phyloP scores from a whole-genome alignment of 1,284 basidiomycete species.

The Trichosporon ovoides region DNA sequence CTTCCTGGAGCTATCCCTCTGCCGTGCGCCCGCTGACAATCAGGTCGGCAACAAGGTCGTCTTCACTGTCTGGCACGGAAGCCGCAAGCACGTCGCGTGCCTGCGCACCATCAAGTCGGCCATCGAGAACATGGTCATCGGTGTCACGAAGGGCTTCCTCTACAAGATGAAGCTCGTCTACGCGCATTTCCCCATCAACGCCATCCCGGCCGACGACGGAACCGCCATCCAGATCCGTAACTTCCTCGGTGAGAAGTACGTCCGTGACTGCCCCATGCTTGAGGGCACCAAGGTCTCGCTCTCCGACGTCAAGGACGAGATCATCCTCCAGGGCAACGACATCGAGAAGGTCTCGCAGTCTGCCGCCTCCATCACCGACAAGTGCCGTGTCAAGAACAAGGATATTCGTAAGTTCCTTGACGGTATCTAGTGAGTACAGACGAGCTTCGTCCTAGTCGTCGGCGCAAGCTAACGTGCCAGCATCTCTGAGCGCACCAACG shows the following conservation, averaged over 20 bases:
- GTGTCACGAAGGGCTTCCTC: conserved; percentile 96
- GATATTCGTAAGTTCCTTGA: conserved; percentile 74
- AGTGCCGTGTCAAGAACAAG: conserved; percentile 93
- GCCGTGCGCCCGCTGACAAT: not conserved
- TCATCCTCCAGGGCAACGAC: conserved; percentile 89
- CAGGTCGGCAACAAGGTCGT: conserved; percentile 63
- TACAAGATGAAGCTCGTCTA: conserved; percentile 99
- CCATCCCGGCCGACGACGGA: conserved; percentile 84
- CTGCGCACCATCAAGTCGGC: conserved; percentile 90
- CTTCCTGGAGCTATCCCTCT: not conserved
- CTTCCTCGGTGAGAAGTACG: conserved; percentile 74
- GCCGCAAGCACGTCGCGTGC: conserved; percentile 97
- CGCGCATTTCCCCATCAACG: conserved; percentile 99
- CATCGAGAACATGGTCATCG: conserved; percentile 96
- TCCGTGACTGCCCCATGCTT: conserved; percentile 89
- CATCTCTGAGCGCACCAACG: conserved; percentile 42
- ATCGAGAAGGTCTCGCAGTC: conserved; percentile 94
- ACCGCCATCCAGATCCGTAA: conserved; percentile 89
- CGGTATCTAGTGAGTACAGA: conserved; percentile 59
- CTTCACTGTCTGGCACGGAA: conserved; percentile 96
- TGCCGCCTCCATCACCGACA: conserved; percentile 90
- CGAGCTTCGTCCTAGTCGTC: not conserved
- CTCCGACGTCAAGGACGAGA: conserved; percentile 93
- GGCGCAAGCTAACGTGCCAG: not conserved
- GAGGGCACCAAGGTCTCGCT: conserved; percentile 80